Conservation (phyloP, 2,329 filamentous ascomycete species). For the Verticillium dahliae region DNA sequence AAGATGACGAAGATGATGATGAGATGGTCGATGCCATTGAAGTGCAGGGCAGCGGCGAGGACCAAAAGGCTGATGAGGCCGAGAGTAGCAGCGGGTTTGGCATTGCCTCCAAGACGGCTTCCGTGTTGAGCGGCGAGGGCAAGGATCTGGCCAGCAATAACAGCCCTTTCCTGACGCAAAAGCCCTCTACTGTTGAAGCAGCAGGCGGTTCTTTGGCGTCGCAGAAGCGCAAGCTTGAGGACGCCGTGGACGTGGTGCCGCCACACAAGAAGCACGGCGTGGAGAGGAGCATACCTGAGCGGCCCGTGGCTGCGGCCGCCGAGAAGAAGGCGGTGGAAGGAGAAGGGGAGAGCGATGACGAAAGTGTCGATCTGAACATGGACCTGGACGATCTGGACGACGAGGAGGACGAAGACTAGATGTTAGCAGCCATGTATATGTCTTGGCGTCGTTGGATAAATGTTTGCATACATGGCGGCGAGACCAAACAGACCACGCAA, state of each 20-base stretch:
- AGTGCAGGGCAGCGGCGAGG: slow-evolving; percentile 27
- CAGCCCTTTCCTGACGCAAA: slow-evolving; percentile 28
- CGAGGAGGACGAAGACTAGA: slow-evolving; percentile 28
- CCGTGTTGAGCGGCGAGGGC: slow-evolving; percentile 10
- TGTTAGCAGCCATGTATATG: not conserved
- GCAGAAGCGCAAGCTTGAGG: slow-evolving; percentile 35
- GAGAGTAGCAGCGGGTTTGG: not conserved
- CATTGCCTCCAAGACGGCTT: not conserved
- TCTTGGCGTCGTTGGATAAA: not conserved
- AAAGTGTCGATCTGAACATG: slow-evolving; percentile 54
- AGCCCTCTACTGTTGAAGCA: slow-evolving; percentile 10
- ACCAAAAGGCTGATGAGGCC: slow-evolving; percentile 15
- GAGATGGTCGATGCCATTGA: slow-evolving; percentile 18
- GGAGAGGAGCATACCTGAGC: slow-evolving; percentile 3
- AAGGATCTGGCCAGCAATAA: slow-evolving; percentile 1
- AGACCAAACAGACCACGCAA: not conserved
- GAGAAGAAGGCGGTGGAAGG: slow-evolving; percentile 19
- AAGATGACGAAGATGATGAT: slow-evolving; percentile 41
- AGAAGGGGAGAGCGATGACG: slow-evolving; percentile 42
- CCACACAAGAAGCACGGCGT: slow-evolving; percentile 15
- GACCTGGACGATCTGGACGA: slow-evolving; percentile 43
- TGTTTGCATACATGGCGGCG: no score
- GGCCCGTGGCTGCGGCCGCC: slow-evolving; percentile 2
- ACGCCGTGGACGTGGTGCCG: slow-evolving; percentile 16
- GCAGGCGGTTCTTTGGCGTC: slow-evolving; percentile 11